These are phyloP conservation scores for Monilinia vaccinii-corymbosi DNA, from an alignment of 2,329 filamentous ascomycete species.

Conservation along the genomic window DNA sequence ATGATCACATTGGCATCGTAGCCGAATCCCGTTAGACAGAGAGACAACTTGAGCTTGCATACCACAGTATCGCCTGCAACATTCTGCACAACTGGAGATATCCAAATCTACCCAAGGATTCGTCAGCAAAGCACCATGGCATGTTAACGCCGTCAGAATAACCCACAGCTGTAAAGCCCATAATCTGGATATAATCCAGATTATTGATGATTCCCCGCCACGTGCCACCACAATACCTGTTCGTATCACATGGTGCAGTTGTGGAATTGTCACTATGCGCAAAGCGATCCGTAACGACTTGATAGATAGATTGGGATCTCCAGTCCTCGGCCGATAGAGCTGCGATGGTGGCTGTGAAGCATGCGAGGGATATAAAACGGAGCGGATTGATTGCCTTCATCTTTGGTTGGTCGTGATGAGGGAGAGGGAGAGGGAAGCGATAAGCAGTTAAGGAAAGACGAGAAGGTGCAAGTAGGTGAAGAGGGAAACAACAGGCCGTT, in stretches of 20 bases:
- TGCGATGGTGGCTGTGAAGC: background rate
- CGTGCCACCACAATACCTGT: slow-evolving; percentile 31
- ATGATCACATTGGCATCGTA: background rate
- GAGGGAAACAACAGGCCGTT: too few relatives aligned
- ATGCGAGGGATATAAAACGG: background rate
- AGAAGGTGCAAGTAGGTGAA: background rate
- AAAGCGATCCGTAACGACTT: slow-evolving; percentile 34
- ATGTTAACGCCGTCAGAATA: background rate
- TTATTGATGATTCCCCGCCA: slow-evolving; percentile 34
- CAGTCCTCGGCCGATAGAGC: slow-evolving; percentile 28
- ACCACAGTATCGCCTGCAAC: slow-evolving; percentile 28
- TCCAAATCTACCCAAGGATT: slow-evolving; percentile 31
- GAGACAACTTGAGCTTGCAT: background rate
- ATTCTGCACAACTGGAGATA: slow-evolving; percentile 36
- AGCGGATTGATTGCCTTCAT: background rate
- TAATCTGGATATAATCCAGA: slow-evolving; percentile 35
- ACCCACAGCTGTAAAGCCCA: slow-evolving; percentile 31
- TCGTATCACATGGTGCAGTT: slow-evolving; percentile 16
- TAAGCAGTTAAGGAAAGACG: too few relatives aligned
- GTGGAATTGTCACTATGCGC: slow-evolving; percentile 31
- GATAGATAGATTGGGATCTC: slow-evolving; percentile 36
- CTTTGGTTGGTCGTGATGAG: background rate
- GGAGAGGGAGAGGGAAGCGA: background rate
- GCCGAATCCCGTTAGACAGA: background rate
- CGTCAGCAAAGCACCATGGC: background rate